Base-by-base conservation (phyloP, 1,284 basidiomycete species). In the Moesziomyces parantarcticus region DNA sequence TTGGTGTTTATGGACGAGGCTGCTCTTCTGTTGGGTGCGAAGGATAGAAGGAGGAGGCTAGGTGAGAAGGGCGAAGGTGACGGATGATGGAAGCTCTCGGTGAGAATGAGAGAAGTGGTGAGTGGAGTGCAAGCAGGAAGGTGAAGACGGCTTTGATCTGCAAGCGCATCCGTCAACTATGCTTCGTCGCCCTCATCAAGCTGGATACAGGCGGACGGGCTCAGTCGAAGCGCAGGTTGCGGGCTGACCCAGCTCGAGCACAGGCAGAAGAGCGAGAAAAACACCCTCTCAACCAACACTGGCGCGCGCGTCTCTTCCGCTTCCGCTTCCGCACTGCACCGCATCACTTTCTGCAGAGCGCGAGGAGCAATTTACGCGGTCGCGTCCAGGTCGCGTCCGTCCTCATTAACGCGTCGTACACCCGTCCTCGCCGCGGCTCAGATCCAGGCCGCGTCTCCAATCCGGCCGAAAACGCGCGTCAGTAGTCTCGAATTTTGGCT, bases 361-460 rank as follows among this genome's bases (percentile, higher is more conserved):
- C 36, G 36, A 39, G 36, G 4, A 44, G 42, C 55, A 59, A 60
- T 67, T 60, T 53, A 67, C 65, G 58, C 65, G 55, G 53, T 25
- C 23, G 50, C 46, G 46, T 46, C 53, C 42, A 43, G 21, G 44
- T 51, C 63, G 63, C 57, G 63, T 56, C 0, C 18, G 11, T 5
- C 18, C 20, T 58, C 54, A 58, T 67, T 67, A 61, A 67, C 65
- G 65, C 65, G 65, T 61, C 43, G 26, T 13, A 39, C 36, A 39
- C 16, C 29, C 10, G 7, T 13, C 11, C 29, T 13, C n/a, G 29
- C 11, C 26, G 26, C 26, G 26, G n/a, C n/a, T n/a, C n/a, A n/a
- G n/a, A n/a, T 29, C 6, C 1, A 10, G 3, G 29, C 29, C 29
- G 29, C 29, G 29, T 32, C 29, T 8, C 29, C 10, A 5, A 32